phyloP scores from a whole-genome alignment of 106 monocot genomes.

The Dendrobium officinale region DNA sequence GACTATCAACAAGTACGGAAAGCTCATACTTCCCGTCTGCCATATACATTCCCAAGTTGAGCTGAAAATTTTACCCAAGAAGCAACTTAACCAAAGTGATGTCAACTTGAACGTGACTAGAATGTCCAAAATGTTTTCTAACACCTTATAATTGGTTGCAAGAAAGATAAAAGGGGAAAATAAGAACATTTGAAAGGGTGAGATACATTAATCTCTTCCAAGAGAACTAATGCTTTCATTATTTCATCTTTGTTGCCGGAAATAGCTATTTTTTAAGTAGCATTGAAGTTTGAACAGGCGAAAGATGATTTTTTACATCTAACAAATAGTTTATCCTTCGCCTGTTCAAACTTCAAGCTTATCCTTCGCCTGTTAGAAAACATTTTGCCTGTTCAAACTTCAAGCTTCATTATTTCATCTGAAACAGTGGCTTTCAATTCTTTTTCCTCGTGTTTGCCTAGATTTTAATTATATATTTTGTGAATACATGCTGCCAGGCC shows the following conservation, averaged over 20 bases:
- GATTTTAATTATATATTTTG: not conserved
- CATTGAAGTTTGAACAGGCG: not conserved
- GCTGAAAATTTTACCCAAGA: slow-evolving; percentile 29
- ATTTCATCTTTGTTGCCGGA: not conserved
- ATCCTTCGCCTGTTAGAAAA: too few relatives aligned
- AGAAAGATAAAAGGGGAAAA: not conserved
- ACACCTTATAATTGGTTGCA: not conserved
- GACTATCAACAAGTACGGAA: slow-evolving; percentile 61
- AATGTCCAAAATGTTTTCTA: not conserved
- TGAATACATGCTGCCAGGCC: not conserved
- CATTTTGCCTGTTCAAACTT: too few relatives aligned
- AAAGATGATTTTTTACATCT: not conserved
- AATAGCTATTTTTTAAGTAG: not conserved
- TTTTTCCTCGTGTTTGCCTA: not conserved
- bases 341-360: too few relatives aligned
- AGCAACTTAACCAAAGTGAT: slow-evolving; percentile 1
- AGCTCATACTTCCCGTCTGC: slow-evolving; percentile 55
- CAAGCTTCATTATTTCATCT: not conserved
- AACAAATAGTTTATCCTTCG: too few relatives aligned
- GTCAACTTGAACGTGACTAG: not conserved
- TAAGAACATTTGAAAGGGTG: not conserved
- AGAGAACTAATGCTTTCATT: not conserved
- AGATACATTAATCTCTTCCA: not conserved
- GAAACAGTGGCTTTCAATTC: not conserved
- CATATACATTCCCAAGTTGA: slow-evolving; percentile 61